phyloP scores from a whole-genome alignment of 768 basidiomycete species.

The Rhizopogon salebrosus region DNA sequence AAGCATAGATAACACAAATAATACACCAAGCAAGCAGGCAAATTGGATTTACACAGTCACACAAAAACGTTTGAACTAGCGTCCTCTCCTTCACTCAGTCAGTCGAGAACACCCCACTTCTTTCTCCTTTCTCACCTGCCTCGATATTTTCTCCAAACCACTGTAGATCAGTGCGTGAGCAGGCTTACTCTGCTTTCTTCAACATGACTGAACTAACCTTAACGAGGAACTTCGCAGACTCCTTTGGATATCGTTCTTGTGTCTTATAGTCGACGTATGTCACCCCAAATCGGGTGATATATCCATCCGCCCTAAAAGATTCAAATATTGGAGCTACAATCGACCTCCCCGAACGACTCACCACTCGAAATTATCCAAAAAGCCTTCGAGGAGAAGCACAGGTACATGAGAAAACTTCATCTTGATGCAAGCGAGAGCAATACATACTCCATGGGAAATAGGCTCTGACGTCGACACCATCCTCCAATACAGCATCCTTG shows the following conservation, averaged over 20 bases:
- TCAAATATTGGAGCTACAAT: not conserved
- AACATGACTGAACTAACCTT: constrained; percentile 32
- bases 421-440: not conserved
- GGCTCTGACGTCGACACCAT: constrained; percentile 55
- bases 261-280: constrained; percentile 70
- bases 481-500: constrained; percentile 52
- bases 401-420: not conserved
- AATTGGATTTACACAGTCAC: too few species aligned
- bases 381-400: constrained; percentile 31
- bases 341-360: constrained; percentile 3
- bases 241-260: constrained; percentile 61
- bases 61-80: not conserved
- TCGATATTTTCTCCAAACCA: constrained; percentile 29
- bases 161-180: constrained; percentile 8
- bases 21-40: not conserved
- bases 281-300: constrained; percentile 61
- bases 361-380: constrained; percentile 74
- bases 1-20: too few species aligned
- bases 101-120: not conserved
- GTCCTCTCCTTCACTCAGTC: not conserved
- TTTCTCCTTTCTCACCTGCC: not conserved
- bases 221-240: constrained; percentile 51
- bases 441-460: constrained; percentile 68
- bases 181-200: not conserved
- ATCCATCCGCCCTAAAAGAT: constrained; percentile 58